Evolutionary conservation across 805 yeast genomes (phyloP).

Genomic region (Sugiyamaella boreocaroliniensis): DNA sequence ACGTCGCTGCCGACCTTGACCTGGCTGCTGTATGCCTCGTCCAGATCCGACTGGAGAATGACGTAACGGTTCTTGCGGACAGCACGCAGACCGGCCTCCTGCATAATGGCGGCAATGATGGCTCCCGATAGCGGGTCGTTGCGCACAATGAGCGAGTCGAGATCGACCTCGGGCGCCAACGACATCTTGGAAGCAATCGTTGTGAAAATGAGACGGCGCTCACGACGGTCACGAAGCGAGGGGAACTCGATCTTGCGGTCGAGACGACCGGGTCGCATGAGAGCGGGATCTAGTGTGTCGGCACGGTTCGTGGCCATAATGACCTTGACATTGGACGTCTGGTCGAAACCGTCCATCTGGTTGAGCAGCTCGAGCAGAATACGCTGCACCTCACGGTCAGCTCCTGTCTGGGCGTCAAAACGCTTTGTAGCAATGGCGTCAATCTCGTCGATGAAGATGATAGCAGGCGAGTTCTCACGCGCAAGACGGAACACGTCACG

Average conservation of each 20-base stretch:
- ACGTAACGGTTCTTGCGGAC: conserved; percentile 97
- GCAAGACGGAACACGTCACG: conserved; percentile 97
- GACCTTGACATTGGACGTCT: conserved; percentile 88
- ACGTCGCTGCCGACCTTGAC: conserved; percentile 93
- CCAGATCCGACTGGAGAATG: conserved; percentile 90
- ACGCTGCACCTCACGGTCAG: conserved; percentile 98
- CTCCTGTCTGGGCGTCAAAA: conserved; percentile 99
- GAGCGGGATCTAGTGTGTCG: conserved; percentile 98
- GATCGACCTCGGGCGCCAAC: conserved; percentile 93
- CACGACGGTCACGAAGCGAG: conserved; percentile 91
- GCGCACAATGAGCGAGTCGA: conserved; percentile 89
- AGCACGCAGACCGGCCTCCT: conserved; percentile 98
- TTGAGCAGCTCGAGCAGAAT: conserved; percentile 89
- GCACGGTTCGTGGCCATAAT: conserved; percentile 99
- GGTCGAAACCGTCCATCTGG: conserved; percentile 99
- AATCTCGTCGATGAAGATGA: conserved; percentile 95
- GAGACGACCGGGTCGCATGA: conserved; percentile 95
- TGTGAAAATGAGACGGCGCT: conserved; percentile 90
- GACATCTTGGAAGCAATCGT: conserved; percentile 98
- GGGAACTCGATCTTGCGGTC: conserved; percentile 99
- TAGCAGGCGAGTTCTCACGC: conserved; percentile 93
- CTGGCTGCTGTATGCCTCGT: conserved; percentile 95
- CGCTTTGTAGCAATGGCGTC: conserved; percentile 99
- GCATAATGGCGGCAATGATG: conserved; percentile 97
- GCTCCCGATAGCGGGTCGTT: conserved; percentile 96